Evolutionary conservation across 2,329 filamentous ascomycete genomes (phyloP).

Genomic region (Penicillium sumatraense): DNA sequence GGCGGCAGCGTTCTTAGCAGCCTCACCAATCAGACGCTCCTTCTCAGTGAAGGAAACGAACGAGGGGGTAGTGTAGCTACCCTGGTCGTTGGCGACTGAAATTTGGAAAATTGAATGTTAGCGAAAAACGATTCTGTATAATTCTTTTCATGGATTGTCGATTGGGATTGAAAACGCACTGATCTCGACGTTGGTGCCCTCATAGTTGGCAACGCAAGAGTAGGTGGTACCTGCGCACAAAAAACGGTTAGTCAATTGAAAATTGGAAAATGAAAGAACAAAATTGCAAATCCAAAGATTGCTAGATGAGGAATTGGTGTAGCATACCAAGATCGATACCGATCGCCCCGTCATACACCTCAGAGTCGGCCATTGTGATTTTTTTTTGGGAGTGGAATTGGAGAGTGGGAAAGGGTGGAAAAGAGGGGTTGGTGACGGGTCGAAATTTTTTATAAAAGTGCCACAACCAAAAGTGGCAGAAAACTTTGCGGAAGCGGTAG

Average conservation of each 20-base stretch:
- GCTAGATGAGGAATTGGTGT: too few species aligned
- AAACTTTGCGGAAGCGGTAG: conserved; percentile 31
- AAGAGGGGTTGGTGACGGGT: conserved; percentile 28
- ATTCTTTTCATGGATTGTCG: background rate
- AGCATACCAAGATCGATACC: conserved; percentile 97
- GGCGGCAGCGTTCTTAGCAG: conserved; percentile 99
- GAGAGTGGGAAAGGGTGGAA: conserved; percentile 26
- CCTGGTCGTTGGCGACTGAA: conserved; percentile 96
- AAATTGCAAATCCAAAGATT: too few species aligned
- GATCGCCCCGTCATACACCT: conserved; percentile 97
- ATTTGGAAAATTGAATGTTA: too few species aligned
- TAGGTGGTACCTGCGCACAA: conserved; percentile 84
- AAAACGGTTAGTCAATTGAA: conserved; percentile 2
- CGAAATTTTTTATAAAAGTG: conserved; percentile 34
- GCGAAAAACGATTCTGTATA: too few species aligned
- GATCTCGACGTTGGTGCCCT: conserved; percentile 99
- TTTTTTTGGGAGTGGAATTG: conserved; percentile 24
- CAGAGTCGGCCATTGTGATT: conserved; percentile 32
- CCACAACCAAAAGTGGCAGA: conserved; percentile 29
- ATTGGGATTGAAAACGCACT: conserved; percentile 59
- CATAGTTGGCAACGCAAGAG: conserved; percentile 99
- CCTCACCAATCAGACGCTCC: conserved; percentile 99
- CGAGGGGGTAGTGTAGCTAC: conserved; percentile 97
- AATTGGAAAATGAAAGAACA: conserved; percentile 1
- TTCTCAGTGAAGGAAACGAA: conserved; percentile 99